A percentile compares a stretch with the other conserved stretches of the same genome.
Evolutionary conservation across 257 asterid species (phyloP).

Genomic region (Penstemon davidsonii): DNA sequence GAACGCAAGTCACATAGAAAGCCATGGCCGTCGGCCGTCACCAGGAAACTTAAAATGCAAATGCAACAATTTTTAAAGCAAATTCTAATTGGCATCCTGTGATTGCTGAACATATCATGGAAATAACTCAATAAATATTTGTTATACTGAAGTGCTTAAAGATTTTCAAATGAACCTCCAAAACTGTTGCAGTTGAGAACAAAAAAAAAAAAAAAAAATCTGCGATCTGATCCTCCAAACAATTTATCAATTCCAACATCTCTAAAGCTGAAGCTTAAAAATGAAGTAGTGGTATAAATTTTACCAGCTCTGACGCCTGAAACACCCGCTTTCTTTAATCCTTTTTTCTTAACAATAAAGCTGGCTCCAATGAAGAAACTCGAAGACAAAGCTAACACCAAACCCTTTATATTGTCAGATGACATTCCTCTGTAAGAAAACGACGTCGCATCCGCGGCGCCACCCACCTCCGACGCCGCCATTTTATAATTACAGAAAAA

Average conservation of each 20-base stretch:
- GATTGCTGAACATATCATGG: neutral
- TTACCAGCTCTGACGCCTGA: conserved; percentile 85
- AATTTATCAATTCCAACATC: conserved; percentile 16
- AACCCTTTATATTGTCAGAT: conserved; percentile 73
- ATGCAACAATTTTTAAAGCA: neutral
- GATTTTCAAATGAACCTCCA: neutral
- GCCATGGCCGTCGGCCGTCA: conserved; percentile 2
- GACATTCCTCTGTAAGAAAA: conserved; percentile 56
- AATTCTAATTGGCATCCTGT: neutral
- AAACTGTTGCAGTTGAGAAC: neutral
- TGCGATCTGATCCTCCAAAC: neutral
- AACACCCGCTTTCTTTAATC: conserved; percentile 80
- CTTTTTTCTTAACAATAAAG: conserved; percentile 84
- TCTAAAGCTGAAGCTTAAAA: conserved; percentile 11
- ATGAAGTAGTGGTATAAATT: neutral
- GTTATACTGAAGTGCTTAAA: neutral
- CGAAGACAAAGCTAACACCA: conserved; percentile 71
- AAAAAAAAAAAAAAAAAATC: conserved; percentile 5
- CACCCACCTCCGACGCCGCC: conserved; percentile 44
- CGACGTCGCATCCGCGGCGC: conserved; percentile 30
- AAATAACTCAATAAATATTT: neutral
- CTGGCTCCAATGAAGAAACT: conserved; percentile 85
- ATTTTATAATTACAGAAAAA: conserved; percentile 33
- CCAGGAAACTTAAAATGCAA: conserved; percentile 6
- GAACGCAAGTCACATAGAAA: neutral